A percentile compares a stretch with the other conserved stretches of the same genome.
These are phyloP conservation scores for Starmerella bombi DNA, from an alignment of 805 yeast genomes.

Conservation along the genomic window DNA sequence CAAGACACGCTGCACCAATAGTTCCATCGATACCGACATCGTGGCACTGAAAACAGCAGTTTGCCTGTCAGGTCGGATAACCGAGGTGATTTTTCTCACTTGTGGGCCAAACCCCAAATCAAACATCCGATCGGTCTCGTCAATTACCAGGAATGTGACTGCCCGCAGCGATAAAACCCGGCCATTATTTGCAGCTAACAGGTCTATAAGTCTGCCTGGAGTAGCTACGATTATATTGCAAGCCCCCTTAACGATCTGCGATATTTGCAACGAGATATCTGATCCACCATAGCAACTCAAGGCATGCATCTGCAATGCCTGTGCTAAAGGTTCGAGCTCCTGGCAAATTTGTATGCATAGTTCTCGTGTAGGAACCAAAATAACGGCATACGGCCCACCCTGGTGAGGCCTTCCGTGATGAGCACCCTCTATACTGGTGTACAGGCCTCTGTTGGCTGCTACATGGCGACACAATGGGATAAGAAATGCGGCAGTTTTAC, in stretches of 20 bases:
- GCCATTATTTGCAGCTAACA: slow-evolving; percentile 72
- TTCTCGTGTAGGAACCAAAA: slow-evolving; percentile 87
- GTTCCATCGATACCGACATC: slow-evolving; percentile 68
- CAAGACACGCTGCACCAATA: slow-evolving; percentile 54
- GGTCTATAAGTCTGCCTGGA: slow-evolving; percentile 87
- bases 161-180: slow-evolving; percentile 53
- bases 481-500: slow-evolving; percentile 81
- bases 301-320: slow-evolving; percentile 37
- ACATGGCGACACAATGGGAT: slow-evolving; percentile 78
- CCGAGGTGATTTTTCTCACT: slow-evolving; percentile 61
- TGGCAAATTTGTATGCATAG: slow-evolving; percentile 70
- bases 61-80: slow-evolving; percentile 74
- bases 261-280: slow-evolving; percentile 66
- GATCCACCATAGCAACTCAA: slow-evolving; percentile 85
- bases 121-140: slow-evolving; percentile 93
- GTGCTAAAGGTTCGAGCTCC: slow-evolving; percentile 49
- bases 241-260: slow-evolving; percentile 54
- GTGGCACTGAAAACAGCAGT: slow-evolving; percentile 91
- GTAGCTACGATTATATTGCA: slow-evolving; percentile 79
- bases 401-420: slow-evolving; percentile 39
- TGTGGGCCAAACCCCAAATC: slow-evolving; percentile 98
- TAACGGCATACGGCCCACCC: slow-evolving; percentile 59
- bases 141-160: slow-evolving; percentile 73
- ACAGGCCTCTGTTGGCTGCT: slow-evolving; percentile 48
- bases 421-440: slow-evolving; percentile 27